Evolutionary conservation across 805 yeast genomes (phyloP).

Genomic region (Yamadazyma sp.): DNA sequence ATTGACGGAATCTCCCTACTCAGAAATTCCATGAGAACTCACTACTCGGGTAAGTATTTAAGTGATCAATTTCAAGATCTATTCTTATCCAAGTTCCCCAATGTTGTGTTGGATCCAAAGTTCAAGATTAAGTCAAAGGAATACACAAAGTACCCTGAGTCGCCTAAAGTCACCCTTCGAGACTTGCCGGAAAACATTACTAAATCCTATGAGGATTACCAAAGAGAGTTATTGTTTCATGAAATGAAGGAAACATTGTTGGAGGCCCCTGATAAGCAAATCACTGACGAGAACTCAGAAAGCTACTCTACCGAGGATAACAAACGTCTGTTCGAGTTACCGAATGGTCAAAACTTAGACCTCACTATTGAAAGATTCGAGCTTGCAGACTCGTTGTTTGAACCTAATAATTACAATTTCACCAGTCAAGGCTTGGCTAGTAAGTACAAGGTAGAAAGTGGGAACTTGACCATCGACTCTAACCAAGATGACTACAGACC

Average conservation of each 20-base stretch:
- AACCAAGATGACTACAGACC: conserved; percentile 69
- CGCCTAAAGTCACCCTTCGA: conserved; percentile 22
- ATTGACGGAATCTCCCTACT: conserved; percentile 77
- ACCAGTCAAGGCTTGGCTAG: conserved; percentile 19
- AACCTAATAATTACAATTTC: conserved; percentile 50
- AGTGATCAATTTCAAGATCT: conserved; percentile 51
- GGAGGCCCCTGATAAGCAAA: conserved; percentile 49
- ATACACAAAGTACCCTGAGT: conserved; percentile 32
- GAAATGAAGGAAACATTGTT: conserved; percentile 76
- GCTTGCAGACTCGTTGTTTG: conserved; percentile 72
- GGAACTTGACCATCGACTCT: conserved; percentile 48
- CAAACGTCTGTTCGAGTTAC: conserved; percentile 64
- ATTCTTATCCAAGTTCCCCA: conserved; percentile 29
- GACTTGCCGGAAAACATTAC: conserved; percentile 38
- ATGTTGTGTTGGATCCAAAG: conserved; percentile 19
- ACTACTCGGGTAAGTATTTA: conserved; percentile 69
- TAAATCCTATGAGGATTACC: conserved; percentile 54
- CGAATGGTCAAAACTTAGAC: conserved; percentile 68
- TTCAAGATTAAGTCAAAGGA: conserved; percentile 52
- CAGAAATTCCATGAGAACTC: conserved; percentile 68
- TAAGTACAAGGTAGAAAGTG: conserved; percentile 46
- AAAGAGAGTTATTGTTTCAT: conserved; percentile 54
- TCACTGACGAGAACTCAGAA: conserved; percentile 20
- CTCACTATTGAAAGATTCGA: conserved; percentile 60
- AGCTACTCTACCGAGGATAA: conserved; percentile 18